Conservation (phyloP, 805 yeast genomes). For the Sugiyamaella qingdaonensis region DNA sequence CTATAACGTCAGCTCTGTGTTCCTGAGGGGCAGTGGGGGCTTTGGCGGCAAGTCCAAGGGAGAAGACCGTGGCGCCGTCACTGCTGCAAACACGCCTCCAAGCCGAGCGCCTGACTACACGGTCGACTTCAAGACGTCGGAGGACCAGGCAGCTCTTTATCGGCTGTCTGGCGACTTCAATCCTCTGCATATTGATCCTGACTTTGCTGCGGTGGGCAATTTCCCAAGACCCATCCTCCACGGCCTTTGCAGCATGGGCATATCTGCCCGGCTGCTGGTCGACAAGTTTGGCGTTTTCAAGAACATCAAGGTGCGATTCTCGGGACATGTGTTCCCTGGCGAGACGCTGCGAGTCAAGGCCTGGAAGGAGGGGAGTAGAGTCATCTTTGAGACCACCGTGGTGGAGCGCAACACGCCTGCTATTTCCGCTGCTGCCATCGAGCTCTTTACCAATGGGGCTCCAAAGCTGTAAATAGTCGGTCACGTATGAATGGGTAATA, state of each 20-base stretch:
- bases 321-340: constrained; percentile 92
- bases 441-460: constrained; percentile 33
- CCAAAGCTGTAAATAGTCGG: constrained; percentile 10
- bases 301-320: constrained; percentile 86
- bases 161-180: constrained; percentile 91
- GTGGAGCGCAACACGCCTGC: constrained; percentile 75
- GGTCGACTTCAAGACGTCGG: constrained; percentile 51
- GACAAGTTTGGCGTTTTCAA: constrained; percentile 78
- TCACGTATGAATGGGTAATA: background rate
- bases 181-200: constrained; percentile 93
- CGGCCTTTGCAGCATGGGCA: constrained; percentile 86
- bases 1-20: constrained; percentile 78
- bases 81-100: constrained; percentile 61
- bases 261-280: constrained; percentile 66
- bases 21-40: constrained; percentile 68
- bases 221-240: constrained; percentile 86
- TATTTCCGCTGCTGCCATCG: constrained; percentile 83
- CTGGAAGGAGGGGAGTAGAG: constrained; percentile 73
- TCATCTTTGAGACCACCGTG: constrained; percentile 76
- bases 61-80: constrained; percentile 56
- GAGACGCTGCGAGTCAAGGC: constrained; percentile 76
- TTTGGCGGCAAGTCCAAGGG: constrained; percentile 49
- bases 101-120: constrained; percentile 62
- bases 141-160: constrained; percentile 82
- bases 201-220: constrained; percentile 80